Evolutionary conservation across 2,329 filamentous ascomycete genomes (phyloP).

Genomic region (Botrytis pseudocinerea): DNA sequence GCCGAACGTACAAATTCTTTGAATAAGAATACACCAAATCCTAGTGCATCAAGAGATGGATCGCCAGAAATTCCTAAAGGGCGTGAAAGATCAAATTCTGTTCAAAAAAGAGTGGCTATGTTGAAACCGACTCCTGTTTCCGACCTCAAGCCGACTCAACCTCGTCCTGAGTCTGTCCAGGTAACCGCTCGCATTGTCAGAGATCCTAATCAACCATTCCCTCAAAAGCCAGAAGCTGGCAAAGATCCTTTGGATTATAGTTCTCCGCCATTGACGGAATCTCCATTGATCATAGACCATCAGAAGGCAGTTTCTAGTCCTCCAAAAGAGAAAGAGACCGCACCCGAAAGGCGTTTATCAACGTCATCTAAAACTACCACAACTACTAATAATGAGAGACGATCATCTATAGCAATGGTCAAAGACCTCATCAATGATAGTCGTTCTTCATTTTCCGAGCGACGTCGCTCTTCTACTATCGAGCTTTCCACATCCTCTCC

Average conservation of each 20-base stretch:
- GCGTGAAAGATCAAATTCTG: constrained; percentile 38
- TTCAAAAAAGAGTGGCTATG: constrained; percentile 34
- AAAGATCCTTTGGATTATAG: constrained; percentile 46
- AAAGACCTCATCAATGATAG: constrained; percentile 57
- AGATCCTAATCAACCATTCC: constrained; percentile 52
- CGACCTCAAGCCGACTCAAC: constrained; percentile 42
- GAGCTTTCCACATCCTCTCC: constrained; percentile 46
- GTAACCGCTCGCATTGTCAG: constrained; percentile 84
- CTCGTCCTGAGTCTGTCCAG: constrained; percentile 74
- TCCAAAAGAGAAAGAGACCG: constrained; percentile 43
- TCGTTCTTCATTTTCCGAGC: constrained; percentile 52
- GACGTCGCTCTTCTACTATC: constrained; percentile 46
- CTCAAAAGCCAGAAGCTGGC: constrained; percentile 46
- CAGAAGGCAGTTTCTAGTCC: constrained; percentile 44
- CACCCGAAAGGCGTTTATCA: constrained; percentile 43
- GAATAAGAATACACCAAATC: constrained; percentile 41
- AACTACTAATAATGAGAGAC: constrained; percentile 43
- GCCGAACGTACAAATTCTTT: constrained; percentile 43
- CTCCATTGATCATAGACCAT: constrained; percentile 59
- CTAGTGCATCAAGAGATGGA: constrained; percentile 48
- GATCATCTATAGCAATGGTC: constrained; percentile 61
- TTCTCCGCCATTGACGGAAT: constrained; percentile 57
- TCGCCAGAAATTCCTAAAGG: constrained; percentile 47
- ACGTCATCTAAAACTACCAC: constrained; percentile 32
- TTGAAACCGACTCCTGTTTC: constrained; percentile 31